Conservation (phyloP, 2,329 filamentous ascomycete species). For the Trichoderma aggressivum region DNA sequence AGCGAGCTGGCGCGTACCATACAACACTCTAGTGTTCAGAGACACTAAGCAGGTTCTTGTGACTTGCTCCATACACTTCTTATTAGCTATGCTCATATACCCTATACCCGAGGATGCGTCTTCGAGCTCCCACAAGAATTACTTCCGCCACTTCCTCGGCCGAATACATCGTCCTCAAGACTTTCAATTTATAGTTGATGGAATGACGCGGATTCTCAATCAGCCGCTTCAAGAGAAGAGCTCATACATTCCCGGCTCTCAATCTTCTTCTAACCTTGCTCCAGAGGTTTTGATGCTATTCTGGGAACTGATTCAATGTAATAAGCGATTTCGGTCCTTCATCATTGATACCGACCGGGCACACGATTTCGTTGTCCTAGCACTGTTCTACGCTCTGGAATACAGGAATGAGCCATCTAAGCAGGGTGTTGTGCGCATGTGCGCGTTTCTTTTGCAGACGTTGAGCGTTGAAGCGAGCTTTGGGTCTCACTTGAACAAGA, state of each 20-base stretch:
- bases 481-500: conserved; percentile 83
- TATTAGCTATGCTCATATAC: conserved; percentile 83
- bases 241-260: conserved; percentile 83
- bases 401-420: conserved; percentile 82
- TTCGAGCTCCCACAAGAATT: conserved; percentile 74
- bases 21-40: conserved; percentile 87
- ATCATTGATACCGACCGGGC: conserved; percentile 93
- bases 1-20: conserved; percentile 87
- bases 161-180: conserved; percentile 89
- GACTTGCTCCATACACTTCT: conserved; percentile 84
- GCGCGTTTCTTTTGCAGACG: conserved; percentile 93
- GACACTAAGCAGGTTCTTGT: conserved; percentile 88
- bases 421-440: conserved; percentile 93
- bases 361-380: conserved; percentile 87
- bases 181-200: conserved; percentile 95
- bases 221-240: conserved; percentile 86
- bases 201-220: conserved; percentile 87
- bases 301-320: conserved; percentile 96
- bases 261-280: conserved; percentile 77
- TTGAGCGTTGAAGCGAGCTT: conserved; percentile 91
- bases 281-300: conserved; percentile 96
- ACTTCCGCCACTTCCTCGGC: conserved; percentile 87
- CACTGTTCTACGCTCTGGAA: conserved; percentile 89
- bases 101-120: conserved; percentile 75
- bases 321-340: conserved; percentile 93